Evolutionary conservation across 192 early-diverging fungal species (phyloP), one percentile per base, ranked within the genome.

Genomic region (Coemansia furcata): DNA sequence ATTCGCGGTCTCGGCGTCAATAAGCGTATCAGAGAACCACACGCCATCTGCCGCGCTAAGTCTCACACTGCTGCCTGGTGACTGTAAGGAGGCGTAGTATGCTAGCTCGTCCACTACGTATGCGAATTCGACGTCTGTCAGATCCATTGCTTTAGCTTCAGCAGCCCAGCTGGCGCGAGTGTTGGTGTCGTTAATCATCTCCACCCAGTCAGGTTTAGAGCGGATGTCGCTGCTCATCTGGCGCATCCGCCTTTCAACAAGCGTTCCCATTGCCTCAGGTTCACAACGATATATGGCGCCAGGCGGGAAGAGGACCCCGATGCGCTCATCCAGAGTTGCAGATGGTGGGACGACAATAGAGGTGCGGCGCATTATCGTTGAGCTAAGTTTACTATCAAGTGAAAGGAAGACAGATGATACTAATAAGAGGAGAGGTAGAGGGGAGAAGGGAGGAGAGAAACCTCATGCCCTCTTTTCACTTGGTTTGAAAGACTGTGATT

Each of bases 121-220:
- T 0, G 42, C 32, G n/a, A 80, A 29, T 11, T 71, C 65, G 0
- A 17, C 14, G 6, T 77, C 68, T 3, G 37, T 55, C 26, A 76
- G 57, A 4, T 35, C 54, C 17, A 39, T 32, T 6, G 39, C 39
- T 5, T 29, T 14, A 6, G 58, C 46, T 19, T 61, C 59, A 11
- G 58, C 11, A 17, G 60, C 42, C 50, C 76, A 73, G 2, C 58
- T 2, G 12, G 49, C 30, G 63, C 66, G 72, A 3, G 84, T 74
- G 23, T 19, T 23, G 6, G 61, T 62, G 35, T 83, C 72, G 14
- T 73, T 52, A 38, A 71, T 40, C 60, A 72, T 76, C 29, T 70
- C 46, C 63, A 68, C 64, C 84, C 84, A 85, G 1, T 65, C 14
- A 2, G 78, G 71, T 19, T 80, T 77, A n/a, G 68, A 67, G 17